These are phyloP conservation scores for Malassezia yamatoensis DNA, from an alignment of 1,284 basidiomycete species.

Conservation along the genomic window DNA sequence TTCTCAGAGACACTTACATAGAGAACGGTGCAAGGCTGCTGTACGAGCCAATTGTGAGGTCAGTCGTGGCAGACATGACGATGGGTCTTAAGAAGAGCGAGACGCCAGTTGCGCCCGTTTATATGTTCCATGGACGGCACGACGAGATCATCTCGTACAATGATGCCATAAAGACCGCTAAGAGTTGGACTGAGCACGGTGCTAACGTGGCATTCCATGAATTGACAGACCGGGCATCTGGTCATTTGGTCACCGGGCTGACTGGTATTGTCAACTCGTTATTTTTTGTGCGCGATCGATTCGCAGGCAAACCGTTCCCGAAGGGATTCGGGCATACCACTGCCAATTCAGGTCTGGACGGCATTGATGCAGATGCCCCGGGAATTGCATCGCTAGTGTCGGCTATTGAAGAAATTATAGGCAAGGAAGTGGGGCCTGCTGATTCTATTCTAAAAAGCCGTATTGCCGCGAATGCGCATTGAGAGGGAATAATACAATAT, in stretches of 20 bases:
- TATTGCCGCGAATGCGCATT: neutral
- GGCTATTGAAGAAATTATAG: neutral
- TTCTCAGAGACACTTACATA: neutral
- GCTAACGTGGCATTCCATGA: conserved; percentile 1
- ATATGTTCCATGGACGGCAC: conserved; percentile 26
- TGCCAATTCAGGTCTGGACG: neutral
- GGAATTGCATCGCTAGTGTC: neutral
- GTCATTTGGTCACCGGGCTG: conserved; percentile 25
- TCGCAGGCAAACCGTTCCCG: conserved; percentile 15
- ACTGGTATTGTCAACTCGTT: conserved; percentile 20
- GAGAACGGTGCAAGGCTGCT: neutral
- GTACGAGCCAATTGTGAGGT: neutral
- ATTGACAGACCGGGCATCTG: conserved; percentile 11
- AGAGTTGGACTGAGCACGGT: neutral
- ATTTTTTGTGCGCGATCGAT: conserved; percentile 21
- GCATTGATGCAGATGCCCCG: neutral
- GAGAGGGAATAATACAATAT: no score
- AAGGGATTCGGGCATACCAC: neutral
- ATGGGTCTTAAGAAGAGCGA: neutral
- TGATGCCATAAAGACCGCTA: neutral
- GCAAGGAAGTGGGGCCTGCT: neutral
- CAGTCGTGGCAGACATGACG: neutral
- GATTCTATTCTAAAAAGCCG: neutral
- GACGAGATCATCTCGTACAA: conserved; percentile 36
- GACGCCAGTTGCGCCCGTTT: conserved; percentile 24